Conservation (phyloP, 768 basidiomycete species). For the Leucogyrophana mollusca region DNA sequence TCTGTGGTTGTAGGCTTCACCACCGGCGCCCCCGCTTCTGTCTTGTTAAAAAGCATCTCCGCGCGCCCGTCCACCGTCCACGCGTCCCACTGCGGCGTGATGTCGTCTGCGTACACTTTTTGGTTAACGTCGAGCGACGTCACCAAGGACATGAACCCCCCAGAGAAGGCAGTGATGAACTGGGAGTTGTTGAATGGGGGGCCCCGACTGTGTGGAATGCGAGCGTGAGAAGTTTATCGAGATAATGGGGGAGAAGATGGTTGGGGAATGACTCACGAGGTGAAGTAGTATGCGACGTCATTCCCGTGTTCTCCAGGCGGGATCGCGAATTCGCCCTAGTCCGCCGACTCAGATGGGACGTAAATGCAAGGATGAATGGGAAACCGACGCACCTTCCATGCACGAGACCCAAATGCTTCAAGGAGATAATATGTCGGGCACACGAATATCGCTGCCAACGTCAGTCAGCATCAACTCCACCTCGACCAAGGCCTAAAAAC, state of each 20-base stretch:
- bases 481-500: neutral
- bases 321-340: slow-evolving; percentile 29
- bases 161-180: slow-evolving; percentile 26
- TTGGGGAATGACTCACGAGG: slow-evolving; percentile 29
- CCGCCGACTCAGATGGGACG: neutral
- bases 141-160: slow-evolving; percentile 23
- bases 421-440: slow-evolving; percentile 17
- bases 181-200: slow-evolving; percentile 23
- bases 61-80: slow-evolving; percentile 12
- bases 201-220: neutral
- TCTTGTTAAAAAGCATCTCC: slow-evolving; percentile 50
- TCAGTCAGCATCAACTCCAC: neutral
- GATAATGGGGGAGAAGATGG: neutral
- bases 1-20: slow-evolving; percentile 32
- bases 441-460: slow-evolving; percentile 20
- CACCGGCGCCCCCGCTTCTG: slow-evolving; percentile 23
- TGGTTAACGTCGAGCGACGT: slow-evolving; percentile 21
- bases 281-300: slow-evolving; percentile 42
- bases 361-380: neutral
- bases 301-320: slow-evolving; percentile 28
- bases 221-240: neutral
- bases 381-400: slow-evolving; percentile 24
- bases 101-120: slow-evolving; percentile 14
- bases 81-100: slow-evolving; percentile 18
- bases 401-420: slow-evolving; percentile 16